Evolutionary conservation across 1,284 basidiomycete species (phyloP).

Genomic region (Microbotryum silenes-acaulis): DNA sequence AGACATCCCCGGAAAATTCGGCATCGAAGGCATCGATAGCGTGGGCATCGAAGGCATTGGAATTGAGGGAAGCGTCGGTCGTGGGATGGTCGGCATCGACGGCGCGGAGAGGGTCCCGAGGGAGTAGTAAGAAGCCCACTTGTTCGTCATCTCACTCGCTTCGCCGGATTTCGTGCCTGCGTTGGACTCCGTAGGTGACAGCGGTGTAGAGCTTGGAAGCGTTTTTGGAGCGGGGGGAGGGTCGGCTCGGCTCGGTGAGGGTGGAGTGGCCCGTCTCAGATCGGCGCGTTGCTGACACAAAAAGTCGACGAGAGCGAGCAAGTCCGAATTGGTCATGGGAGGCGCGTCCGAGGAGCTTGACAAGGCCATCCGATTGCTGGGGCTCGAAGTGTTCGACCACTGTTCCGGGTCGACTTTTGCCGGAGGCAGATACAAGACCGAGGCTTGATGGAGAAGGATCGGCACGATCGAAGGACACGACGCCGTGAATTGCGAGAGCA

Average conservation of each 20-base stretch:
- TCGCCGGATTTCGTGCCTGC: background rate
- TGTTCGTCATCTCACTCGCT: background rate
- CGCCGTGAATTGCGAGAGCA: slow-evolving; percentile 22
- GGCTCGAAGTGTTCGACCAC: background rate
- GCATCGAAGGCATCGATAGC: slow-evolving; percentile 4
- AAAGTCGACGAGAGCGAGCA: slow-evolving; percentile 13
- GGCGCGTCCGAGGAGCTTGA: background rate
- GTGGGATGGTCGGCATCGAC: background rate
- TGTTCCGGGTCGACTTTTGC: background rate
- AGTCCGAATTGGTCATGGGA: slow-evolving; percentile 1
- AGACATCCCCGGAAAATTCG: background rate
- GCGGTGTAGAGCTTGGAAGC: background rate
- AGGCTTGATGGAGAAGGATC: slow-evolving; percentile 14
- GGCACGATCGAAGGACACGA: slow-evolving; percentile 10
- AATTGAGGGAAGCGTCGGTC: background rate
- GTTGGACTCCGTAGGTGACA: no score
- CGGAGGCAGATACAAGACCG: slow-evolving; percentile 9
- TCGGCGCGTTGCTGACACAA: background rate
- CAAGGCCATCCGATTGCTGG: background rate
- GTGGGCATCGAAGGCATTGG: background rate
- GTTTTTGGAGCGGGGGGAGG: no score
- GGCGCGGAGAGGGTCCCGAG: background rate
- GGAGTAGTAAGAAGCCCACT: background rate
- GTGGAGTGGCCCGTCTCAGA: background rate
- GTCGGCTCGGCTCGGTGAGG: background rate